Conservation (phyloP, 1,284 basidiomycete species). For the Cutaneotrichosporon sp. region DNA sequence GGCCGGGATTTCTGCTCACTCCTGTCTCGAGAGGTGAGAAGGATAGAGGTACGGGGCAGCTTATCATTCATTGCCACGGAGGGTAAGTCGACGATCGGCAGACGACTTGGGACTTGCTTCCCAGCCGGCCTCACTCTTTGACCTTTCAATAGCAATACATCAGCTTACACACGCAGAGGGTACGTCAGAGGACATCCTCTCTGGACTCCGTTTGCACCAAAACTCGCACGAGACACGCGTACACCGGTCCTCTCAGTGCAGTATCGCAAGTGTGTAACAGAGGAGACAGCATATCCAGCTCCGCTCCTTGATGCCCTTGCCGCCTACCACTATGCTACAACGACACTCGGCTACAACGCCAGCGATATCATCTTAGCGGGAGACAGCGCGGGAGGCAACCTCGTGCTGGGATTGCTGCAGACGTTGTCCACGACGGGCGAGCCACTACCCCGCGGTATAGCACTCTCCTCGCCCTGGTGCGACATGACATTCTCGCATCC, state of each 20-base stretch:
- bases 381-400: constrained; percentile 15
- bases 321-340: constrained; percentile 12
- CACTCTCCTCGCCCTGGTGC: constrained; percentile 11
- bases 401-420: constrained; percentile 7
- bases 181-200: constrained; percentile 16
- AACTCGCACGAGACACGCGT: constrained; percentile 4
- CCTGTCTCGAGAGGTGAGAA: not conserved
- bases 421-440: constrained; percentile 2
- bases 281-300: constrained; percentile 10
- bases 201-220: constrained; percentile 6
- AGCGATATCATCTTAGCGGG: constrained; percentile 11
- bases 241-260: constrained; percentile 13
- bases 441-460: constrained; percentile 2
- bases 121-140: too few species aligned
- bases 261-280: constrained; percentile 15
- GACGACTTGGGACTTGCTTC: too few species aligned
- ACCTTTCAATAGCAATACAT: too few species aligned
- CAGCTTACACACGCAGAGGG: constrained; percentile 5
- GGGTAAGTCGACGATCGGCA: not conserved
- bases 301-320: constrained; percentile 17
- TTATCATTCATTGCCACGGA: not conserved
- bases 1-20: not conserved
- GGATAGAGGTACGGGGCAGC: not conserved
- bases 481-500: constrained; percentile 1
- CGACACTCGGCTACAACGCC: constrained; percentile 10